Conservation (phyloP, 139 green algal species). For the Zygnema cylindricum region DNA sequence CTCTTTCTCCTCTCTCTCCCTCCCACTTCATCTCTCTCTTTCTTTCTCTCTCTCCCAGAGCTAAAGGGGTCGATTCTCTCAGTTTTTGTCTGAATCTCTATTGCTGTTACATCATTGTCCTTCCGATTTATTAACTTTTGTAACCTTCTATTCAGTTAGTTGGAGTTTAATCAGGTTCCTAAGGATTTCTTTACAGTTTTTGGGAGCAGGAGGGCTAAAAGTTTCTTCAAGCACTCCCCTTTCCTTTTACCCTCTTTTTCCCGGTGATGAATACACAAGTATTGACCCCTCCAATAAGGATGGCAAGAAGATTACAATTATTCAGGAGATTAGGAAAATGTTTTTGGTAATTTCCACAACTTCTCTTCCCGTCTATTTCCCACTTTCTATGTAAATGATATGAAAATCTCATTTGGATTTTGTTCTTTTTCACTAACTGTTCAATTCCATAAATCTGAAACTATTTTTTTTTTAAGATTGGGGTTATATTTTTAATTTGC, state of each 20-base stretch:
- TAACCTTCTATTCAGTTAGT: too few species aligned
- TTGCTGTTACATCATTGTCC: too few species aligned
- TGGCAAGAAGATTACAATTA: slow-evolving; percentile 40
- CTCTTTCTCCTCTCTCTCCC: neutral
- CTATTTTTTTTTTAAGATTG: neutral
- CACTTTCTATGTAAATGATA: neutral
- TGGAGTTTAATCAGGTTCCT: too few species aligned
- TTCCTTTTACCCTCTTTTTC: slow-evolving; percentile 26
- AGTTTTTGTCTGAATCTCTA: neutral
- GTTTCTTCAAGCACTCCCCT: slow-evolving; percentile 21
- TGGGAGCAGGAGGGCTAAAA: slow-evolving; percentile 9
- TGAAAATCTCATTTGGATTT: neutral
- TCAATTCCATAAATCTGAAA: neutral
- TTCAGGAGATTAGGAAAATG: slow-evolving; percentile 56
- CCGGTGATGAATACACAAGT: slow-evolving; percentile 1
- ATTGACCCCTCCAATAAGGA: slow-evolving; percentile 42
- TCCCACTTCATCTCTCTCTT: slow-evolving; percentile 14
- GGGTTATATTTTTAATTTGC: neutral
- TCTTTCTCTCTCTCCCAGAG: slow-evolving; percentile 11
- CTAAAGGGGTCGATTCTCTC: neutral
- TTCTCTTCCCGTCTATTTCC: neutral
- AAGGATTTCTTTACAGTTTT: neutral
- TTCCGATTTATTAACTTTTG: too few species aligned
- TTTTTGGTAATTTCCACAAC: slow-evolving; percentile 40
- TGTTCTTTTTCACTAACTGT: neutral